These are phyloP conservation scores for Dujonia santamariae DNA, from an alignment of 1,139 yeast species.

Conservation along the genomic window DNA sequence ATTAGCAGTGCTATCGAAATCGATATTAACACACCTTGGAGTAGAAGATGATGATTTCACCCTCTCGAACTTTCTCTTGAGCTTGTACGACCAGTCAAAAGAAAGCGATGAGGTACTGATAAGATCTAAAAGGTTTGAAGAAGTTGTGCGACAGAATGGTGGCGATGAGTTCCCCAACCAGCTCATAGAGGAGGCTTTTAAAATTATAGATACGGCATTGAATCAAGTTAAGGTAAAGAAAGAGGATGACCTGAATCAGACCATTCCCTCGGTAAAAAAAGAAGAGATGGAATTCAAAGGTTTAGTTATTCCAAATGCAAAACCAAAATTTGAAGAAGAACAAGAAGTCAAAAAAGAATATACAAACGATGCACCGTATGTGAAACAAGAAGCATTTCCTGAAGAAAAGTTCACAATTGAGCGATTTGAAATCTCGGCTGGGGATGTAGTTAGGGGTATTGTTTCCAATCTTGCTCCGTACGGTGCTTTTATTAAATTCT, in stretches of 20 bases:
- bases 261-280: slow-evolving; percentile 11
- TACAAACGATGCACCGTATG: slow-evolving; percentile 11
- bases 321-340: slow-evolving; percentile 4
- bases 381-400: slow-evolving; percentile 11
- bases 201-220: slow-evolving; percentile 20
- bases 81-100: slow-evolving; percentile 40
- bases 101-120: slow-evolving; percentile 8
- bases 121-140: slow-evolving; percentile 32
- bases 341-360: too few relatives aligned
- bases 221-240: background rate
- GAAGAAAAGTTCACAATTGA: background rate
- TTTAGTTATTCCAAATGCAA: slow-evolving; percentile 15
- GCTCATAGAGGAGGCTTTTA: slow-evolving; percentile 37
- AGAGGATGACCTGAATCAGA: slow-evolving; percentile 9
- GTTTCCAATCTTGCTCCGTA: slow-evolving; percentile 60
- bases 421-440: background rate
- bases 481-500: slow-evolving; percentile 71
- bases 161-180: slow-evolving; percentile 56
- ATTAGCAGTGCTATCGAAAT: slow-evolving; percentile 1
- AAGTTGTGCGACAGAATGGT: slow-evolving; percentile 53
- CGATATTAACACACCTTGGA: slow-evolving; percentile 10
- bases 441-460: background rate
- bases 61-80: slow-evolving; percentile 56
- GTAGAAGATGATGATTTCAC: slow-evolving; percentile 37
- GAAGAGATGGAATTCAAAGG: slow-evolving; percentile 15